Evolutionary conservation across 2,329 filamentous ascomycete species (phyloP), one percentile per base, ranked within the genome.

Genomic region (Fusarium torulosum): DNA sequence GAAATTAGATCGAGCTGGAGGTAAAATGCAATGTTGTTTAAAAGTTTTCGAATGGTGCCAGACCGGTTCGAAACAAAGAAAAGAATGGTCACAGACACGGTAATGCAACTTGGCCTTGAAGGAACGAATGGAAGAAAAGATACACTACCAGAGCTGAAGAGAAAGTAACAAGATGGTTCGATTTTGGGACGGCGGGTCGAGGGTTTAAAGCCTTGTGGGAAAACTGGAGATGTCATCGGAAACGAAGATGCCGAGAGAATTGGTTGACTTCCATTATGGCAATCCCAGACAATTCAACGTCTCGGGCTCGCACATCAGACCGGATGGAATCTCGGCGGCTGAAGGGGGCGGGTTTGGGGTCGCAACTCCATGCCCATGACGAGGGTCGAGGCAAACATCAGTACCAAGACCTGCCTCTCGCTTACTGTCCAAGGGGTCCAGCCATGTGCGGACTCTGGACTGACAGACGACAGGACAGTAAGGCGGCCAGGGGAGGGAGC

Each of bases 101-200:
- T 73, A 66, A 42, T 51, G 57, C 63, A 66, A 71, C 66, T 72
- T 63, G 55, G 67, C 68, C 66, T 72, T 59, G 75, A 78, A 78
- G 75, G 80, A 83, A 82, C 79, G 82, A 83, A 84, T 81, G 81
- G 80, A 81, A 81, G 50, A 69, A 64, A 46, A 41, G 64, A 83
- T 75, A 83, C 79, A 84, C 80, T 81, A 83, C 80, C 81, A 82
- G 80, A 82, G 77, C 79, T 79, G 75, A 77, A 76, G 73, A 78
- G 72, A 75, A 74, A 78, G 76, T 77, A 75, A 74, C 73, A 72
- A 79, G 77, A 51, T 61, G 66, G 53, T 56, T 51, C 51, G 74
- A 77, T 75, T 75, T 66, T 67, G 72, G 72, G 67, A 73, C 69
- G 71, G 71, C 53, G 60, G 56, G 67, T 74, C 60, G 69, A 70